phyloP scores from a whole-genome alignment of 805 yeast species.

The Lipomyces japonicus region DNA sequence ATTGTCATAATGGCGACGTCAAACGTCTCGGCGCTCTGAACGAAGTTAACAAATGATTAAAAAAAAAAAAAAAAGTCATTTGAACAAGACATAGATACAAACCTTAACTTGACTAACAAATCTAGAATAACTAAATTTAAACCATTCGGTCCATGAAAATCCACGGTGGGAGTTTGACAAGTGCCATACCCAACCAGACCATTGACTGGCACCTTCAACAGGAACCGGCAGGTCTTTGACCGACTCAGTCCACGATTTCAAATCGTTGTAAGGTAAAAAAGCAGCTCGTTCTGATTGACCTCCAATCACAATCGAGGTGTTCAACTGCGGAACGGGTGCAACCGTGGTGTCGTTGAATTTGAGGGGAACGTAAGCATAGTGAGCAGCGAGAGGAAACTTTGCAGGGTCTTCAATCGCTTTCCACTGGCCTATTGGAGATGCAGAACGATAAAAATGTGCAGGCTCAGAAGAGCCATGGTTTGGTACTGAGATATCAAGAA shows the following conservation, averaged over 20 bases:
- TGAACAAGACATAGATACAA: background rate
- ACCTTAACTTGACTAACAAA: constrained; percentile 32
- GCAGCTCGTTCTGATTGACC: constrained; percentile 40
- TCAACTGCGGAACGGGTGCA: constrained; percentile 18
- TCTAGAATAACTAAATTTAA: constrained; percentile 36
- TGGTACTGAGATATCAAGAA: constrained; percentile 43
- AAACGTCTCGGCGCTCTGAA: constrained; percentile 69
- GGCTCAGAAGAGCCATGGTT: constrained; percentile 19
- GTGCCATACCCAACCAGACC: constrained; percentile 43
- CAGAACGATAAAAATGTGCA: constrained; percentile 38
- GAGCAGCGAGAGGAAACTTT: constrained; percentile 44
- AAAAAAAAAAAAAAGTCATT: background rate
- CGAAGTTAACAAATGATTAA: background rate
- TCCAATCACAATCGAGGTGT: constrained; percentile 8
- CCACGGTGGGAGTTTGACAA: constrained; percentile 43
- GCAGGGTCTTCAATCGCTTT: constrained; percentile 44
- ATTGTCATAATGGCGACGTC: constrained; percentile 74
- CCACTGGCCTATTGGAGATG: constrained; percentile 48
- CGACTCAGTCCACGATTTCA: constrained; percentile 33
- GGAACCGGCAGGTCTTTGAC: constrained; percentile 27
- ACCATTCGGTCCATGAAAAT: constrained; percentile 40
- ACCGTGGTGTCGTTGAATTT: constrained; percentile 52
- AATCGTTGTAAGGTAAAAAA: constrained; percentile 36
- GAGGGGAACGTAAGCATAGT: constrained; percentile 52
- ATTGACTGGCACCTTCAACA: constrained; percentile 34